phyloP scores from a whole-genome alignment of 768 basidiomycete genomes.

The Lepiota venenata region DNA sequence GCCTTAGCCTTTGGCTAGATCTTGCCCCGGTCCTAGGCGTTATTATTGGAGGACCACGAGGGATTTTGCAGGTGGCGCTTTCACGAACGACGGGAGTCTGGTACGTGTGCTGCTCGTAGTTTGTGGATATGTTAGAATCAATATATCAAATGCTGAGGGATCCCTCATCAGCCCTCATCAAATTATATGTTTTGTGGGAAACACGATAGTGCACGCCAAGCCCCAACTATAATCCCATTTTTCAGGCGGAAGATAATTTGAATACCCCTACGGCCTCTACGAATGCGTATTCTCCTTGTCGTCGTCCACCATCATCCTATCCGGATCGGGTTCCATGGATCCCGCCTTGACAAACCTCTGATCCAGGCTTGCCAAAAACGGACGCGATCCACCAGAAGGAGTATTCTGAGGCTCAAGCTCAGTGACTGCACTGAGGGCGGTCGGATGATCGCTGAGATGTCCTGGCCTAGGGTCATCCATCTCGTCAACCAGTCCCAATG shows the following conservation, averaged over 20 bases:
- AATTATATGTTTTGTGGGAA: too few species aligned
- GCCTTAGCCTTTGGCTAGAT: too few species aligned
- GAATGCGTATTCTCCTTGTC: constrained; percentile 45
- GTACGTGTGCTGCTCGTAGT: too few species aligned
- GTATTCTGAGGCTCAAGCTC: constrained; percentile 22
- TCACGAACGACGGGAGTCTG: too few species aligned
- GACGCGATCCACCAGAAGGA: constrained; percentile 27
- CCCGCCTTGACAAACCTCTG: constrained; percentile 60
- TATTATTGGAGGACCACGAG: too few species aligned
- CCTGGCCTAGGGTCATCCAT: constrained; percentile 82
- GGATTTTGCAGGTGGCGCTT: too few species aligned
- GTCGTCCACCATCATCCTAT: constrained; percentile 49
- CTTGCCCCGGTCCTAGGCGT: too few species aligned
- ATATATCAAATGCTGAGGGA: too few species aligned
- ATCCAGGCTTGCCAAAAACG: constrained; percentile 55
- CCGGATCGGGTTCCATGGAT: constrained; percentile 29
- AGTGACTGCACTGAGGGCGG: constrained; percentile 64
- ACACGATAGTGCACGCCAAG: too few species aligned
- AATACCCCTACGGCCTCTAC: neutral
- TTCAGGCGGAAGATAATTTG: neutral
- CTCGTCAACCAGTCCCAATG: constrained; percentile 79
- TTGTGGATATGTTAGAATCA: too few species aligned
- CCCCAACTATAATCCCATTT: too few species aligned
- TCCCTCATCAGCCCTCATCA: too few species aligned
- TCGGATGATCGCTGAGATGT: constrained; percentile 80